Percentiles rank a stretch among this genome's conserved stretches.
Conservation (phyloP, 2,329 filamentous ascomycete species). For the Claviceps digitariae region DNA sequence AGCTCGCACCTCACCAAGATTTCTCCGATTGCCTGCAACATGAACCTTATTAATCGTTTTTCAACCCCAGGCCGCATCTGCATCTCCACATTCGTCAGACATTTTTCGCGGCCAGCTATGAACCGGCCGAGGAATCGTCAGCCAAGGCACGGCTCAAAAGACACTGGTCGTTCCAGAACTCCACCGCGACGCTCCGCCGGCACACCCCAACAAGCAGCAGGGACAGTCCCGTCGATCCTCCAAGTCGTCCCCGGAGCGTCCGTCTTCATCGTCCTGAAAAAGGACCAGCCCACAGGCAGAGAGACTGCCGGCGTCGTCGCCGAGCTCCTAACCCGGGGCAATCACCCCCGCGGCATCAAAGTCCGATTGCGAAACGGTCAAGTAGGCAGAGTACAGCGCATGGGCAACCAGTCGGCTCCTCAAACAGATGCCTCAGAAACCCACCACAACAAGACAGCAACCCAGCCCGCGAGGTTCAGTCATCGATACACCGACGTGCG, state of each 20-base stretch:
- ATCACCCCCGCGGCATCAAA: conserved; percentile 70
- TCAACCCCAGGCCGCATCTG: background rate
- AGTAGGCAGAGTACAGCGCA: conserved; percentile 59
- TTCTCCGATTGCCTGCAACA: background rate
- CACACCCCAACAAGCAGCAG: conserved; percentile 22
- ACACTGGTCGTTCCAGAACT: background rate
- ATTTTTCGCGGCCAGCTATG: conserved; percentile 24
- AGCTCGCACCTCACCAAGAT: background rate
- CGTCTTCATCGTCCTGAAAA: conserved; percentile 64
- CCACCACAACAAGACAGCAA: background rate
- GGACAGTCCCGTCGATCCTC: conserved; percentile 30
- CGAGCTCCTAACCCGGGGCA: conserved; percentile 56
- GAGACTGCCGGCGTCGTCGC: conserved; percentile 54
- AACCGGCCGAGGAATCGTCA: conserved; percentile 21
- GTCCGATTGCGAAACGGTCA: conserved; percentile 58
- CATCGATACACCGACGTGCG: conserved; percentile 22
- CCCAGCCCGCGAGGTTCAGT: conserved; percentile 14
- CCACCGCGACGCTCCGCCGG: conserved; percentile 11
- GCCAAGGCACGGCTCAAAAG: conserved; percentile 9
- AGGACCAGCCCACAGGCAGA: conserved; percentile 60
- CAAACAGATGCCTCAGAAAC: conserved; percentile 2
- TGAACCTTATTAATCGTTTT: no score
- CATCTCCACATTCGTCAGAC: background rate
- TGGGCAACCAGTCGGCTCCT: conserved; percentile 22
- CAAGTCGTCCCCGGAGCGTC: conserved; percentile 46